These are phyloP conservation scores for Penicillium cataractarum DNA, from an alignment of 495 filamentous ascomycete species.

Conservation along the genomic window DNA sequence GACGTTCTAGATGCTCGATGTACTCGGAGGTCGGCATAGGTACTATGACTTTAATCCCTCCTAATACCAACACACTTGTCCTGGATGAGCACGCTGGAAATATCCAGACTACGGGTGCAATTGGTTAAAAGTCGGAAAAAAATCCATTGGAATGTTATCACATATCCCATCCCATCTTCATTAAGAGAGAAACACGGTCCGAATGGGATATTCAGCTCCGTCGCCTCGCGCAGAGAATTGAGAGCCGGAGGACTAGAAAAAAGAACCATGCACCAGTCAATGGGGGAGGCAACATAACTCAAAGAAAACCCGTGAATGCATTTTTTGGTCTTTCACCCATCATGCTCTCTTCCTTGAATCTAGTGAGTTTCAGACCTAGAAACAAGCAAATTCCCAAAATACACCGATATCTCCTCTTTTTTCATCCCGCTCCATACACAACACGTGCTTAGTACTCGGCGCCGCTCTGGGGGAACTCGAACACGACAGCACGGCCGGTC, in stretches of 20 bases:
- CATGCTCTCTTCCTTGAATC: conserved; percentile 35
- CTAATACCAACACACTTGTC: background rate
- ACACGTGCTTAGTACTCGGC: conserved; percentile 71
- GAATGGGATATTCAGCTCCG: conserved; percentile 33
- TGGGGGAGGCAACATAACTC: conserved; percentile 32
- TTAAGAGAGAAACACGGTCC: conserved; percentile 32
- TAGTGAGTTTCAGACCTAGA: conserved; percentile 37
- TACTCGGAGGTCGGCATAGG: background rate
- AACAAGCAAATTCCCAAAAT: conserved; percentile 30
- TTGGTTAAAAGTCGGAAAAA: conserved; percentile 28
- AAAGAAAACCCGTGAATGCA: conserved; percentile 40
- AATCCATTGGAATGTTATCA: conserved; percentile 38
- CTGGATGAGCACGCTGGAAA: background rate
- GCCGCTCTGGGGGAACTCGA: conserved; percentile 93
- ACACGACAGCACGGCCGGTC: conserved; percentile 90
- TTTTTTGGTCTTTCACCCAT: conserved; percentile 41
- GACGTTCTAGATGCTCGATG: background rate
- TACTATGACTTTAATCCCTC: background rate
- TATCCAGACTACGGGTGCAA: background rate
- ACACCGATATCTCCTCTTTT: conserved; percentile 29
- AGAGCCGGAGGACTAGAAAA: conserved; percentile 17
- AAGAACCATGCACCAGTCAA: conserved; percentile 31
- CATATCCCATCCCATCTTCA: conserved; percentile 39
- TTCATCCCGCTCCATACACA: conserved; percentile 22
- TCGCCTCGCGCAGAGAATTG: conserved; percentile 23